These are phyloP conservation scores for Picea abies DNA, from an alignment of 83 land plant species.

Conservation along the genomic window DNA sequence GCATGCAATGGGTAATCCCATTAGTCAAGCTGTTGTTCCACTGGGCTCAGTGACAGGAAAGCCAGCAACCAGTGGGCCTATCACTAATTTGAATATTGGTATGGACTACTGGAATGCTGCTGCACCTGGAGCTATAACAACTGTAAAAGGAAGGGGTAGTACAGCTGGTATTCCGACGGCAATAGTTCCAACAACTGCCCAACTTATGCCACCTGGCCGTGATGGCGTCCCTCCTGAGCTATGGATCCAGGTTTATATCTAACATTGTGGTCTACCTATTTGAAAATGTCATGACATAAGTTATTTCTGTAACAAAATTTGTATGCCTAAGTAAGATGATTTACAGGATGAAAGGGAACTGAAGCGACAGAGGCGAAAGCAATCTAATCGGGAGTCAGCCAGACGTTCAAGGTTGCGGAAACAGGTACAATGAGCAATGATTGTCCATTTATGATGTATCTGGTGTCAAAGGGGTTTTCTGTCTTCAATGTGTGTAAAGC, in stretches of 20 bases:
- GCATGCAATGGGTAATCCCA: slow-evolving; percentile 18
- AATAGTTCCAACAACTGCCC: slow-evolving; percentile 17
- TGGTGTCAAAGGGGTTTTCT: not conserved
- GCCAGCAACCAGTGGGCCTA: slow-evolving; percentile 44
- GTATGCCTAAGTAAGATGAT: not conserved
- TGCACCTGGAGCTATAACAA: slow-evolving; percentile 26
- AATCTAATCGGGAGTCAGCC: slow-evolving; percentile 81
- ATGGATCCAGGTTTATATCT: slow-evolving; percentile 52
- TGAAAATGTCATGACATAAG: not conserved
- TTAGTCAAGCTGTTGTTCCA: slow-evolving; percentile 25
- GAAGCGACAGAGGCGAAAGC: slow-evolving; percentile 77
- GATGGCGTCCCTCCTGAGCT: slow-evolving; percentile 47
- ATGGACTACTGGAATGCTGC: slow-evolving; percentile 56
- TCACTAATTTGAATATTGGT: slow-evolving; percentile 65
- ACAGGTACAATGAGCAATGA: slow-evolving; percentile 47
- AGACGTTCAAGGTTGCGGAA: slow-evolving; percentile 80
- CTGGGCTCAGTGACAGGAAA: slow-evolving; percentile 47
- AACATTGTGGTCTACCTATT: not conserved
- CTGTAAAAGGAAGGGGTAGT: slow-evolving; percentile 31
- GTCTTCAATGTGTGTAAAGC: not conserved
- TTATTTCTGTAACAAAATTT: not conserved
- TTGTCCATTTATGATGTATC: not conserved
- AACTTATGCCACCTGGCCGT: slow-evolving; percentile 21
- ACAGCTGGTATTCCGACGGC: slow-evolving; percentile 23
- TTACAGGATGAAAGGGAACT: slow-evolving; percentile 74